These are phyloP conservation scores for Acacia acuminata DNA, from an alignment of 306 rosid genomes.

Conservation along the genomic window DNA sequence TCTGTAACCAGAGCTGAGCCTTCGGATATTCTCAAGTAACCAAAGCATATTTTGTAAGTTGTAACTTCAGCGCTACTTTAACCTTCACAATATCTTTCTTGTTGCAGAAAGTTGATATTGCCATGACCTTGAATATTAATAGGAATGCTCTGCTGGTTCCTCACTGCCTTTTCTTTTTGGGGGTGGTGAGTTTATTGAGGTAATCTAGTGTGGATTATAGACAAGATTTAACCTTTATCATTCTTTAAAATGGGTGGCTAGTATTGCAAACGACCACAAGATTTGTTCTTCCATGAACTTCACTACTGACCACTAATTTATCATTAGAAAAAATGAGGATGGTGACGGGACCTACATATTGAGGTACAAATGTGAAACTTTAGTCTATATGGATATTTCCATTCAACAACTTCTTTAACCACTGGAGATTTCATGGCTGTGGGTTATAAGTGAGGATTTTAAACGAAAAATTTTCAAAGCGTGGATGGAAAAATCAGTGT, in stretches of 20 bases:
- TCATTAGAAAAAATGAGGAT: neutral
- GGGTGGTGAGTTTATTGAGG: neutral
- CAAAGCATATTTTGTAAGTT: neutral
- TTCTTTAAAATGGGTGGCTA: neutral
- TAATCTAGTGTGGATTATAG: neutral
- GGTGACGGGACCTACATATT: neutral
- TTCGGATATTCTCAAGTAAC: neutral
- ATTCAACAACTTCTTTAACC: neutral
- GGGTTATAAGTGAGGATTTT: neutral
- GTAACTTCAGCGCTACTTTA: neutral
- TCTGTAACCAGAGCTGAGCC: slow-evolving; percentile 36
- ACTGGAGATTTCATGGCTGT: neutral
- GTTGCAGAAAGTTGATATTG: neutral
- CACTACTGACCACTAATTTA: neutral
- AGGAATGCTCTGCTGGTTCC: neutral
- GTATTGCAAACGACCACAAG: neutral
- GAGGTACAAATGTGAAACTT: neutral
- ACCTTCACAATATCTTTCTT: neutral
- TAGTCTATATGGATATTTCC: no score
- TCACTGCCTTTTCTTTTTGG: neutral
- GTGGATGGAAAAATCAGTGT: neutral
- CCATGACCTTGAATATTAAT: neutral
- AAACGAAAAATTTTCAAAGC: neutral
- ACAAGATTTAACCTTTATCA: neutral
- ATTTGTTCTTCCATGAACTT: neutral